phyloP scores from a whole-genome alignment of 179 eudicot species.

The Pouteria campechiana region DNA sequence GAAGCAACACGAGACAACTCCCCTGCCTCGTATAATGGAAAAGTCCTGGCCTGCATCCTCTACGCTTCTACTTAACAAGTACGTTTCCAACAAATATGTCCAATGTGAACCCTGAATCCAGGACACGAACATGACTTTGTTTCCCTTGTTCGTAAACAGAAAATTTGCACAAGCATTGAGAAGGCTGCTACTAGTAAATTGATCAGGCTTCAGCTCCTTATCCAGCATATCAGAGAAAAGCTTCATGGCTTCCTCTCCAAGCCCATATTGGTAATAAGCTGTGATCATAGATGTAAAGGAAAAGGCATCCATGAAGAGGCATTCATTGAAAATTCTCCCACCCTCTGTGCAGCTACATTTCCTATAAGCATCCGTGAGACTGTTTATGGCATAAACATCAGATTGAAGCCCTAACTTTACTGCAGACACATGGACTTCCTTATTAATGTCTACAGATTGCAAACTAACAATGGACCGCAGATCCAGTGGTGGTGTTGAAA shows the following conservation, averaged over 20 bases:
- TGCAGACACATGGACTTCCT: constrained; percentile 50
- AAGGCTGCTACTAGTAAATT: constrained; percentile 59
- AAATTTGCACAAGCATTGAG: constrained; percentile 64
- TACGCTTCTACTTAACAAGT: constrained; percentile 71
- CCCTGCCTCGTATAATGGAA: constrained; percentile 39
- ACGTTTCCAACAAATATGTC: constrained; percentile 68
- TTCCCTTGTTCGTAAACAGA: constrained; percentile 86
- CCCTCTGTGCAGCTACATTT: constrained; percentile 37
- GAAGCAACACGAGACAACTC: constrained; percentile 69
- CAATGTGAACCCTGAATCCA: constrained; percentile 44
- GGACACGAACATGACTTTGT: constrained; percentile 59
- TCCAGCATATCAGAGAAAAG: constrained; percentile 43
- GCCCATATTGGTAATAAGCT: constrained; percentile 60
- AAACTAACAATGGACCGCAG: constrained; percentile 40
- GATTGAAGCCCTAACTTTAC: constrained; percentile 41
- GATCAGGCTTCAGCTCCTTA: constrained; percentile 42
- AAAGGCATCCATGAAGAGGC: constrained; percentile 38
- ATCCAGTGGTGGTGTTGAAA: constrained; percentile 52
- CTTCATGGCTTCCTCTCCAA: constrained; percentile 71
- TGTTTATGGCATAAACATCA: constrained; percentile 41
- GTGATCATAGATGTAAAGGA: constrained; percentile 75
- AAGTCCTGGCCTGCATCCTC: constrained; percentile 62
- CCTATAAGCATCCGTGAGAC: constrained; percentile 58
- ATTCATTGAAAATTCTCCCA: constrained; percentile 47
- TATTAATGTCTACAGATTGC: constrained; percentile 24